Base-by-base conservation (phyloP, 106 monocot species). In the Xerophyta viscosa region DNA sequence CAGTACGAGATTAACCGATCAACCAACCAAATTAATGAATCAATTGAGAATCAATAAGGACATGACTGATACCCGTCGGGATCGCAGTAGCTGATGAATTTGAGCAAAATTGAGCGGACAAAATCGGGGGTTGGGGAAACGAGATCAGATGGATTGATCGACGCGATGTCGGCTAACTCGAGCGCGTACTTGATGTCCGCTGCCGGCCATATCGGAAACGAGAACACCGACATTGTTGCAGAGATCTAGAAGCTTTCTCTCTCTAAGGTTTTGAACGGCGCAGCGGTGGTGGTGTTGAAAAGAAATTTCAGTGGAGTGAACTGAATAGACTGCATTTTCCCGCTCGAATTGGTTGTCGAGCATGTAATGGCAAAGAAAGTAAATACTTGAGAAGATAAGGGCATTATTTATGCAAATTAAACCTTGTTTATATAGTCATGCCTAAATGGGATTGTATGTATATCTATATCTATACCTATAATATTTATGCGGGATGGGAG, bases 21-120 rank as follows among this genome's bases (percentile, higher is more conserved):
- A 17, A 29, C 6, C 49, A 29, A 36, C 29, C 22, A 31, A 20
- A 11, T 42, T 29, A 42, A 30, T 20, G n/a, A 30, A 18, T 8
- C 12, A 29, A 45, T 1, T 10, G 10, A 6, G 33, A 5, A 6
- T 27, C 1, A 28, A 14, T 2, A 8, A n/a, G 41, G 27, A 45
- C 3, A 14, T 20, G 8, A 7, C 13, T 1, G 17, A 2, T 31
- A 85, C 91, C 51, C 46, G 19, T 62, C 55, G 33, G 75, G 66
- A 17, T 84, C 69, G 50, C 78, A 31, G 64, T 54, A 57, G 60
- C 49, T 39, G 60, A 84, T 52, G 50, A 80, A 36, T 20, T 66
- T 61, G 37, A 33, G 20, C 46, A 59, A 86, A 57, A 77, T 52
- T 2, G 61, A 18, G 63, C 57, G 47, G 42, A 64, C 60, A 54